Conservation (phyloP, 2,329 filamentous ascomycete genomes). For the Coniochaeta sp. region DNA sequence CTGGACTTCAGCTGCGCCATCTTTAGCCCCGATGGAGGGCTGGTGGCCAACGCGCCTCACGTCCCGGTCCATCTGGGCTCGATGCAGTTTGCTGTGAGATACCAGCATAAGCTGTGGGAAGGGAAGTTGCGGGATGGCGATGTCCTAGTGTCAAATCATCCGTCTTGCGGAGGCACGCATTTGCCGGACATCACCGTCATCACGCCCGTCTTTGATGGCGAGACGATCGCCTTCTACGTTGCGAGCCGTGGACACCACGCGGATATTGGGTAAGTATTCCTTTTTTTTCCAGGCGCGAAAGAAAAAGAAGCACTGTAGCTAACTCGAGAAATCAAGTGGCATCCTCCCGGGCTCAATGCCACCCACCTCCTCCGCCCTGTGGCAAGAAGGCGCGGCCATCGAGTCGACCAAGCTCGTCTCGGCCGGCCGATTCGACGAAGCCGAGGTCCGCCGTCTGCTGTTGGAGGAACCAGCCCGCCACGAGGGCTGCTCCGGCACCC, state of each 20-base stretch:
- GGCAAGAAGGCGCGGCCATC: constrained; percentile 34
- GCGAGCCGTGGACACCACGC: constrained; percentile 21
- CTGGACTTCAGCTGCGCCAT: constrained; percentile 66
- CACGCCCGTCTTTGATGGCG: constrained; percentile 26
- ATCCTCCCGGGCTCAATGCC: constrained; percentile 24
- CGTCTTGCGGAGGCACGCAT: constrained; percentile 27
- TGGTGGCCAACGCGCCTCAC: constrained; percentile 53
- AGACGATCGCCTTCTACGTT: constrained; percentile 29
- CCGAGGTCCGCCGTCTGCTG: neutral
- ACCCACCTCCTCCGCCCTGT: constrained; percentile 29
- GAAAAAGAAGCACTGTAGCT: constrained; percentile 14
- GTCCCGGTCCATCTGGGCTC: constrained; percentile 31
- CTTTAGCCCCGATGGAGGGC: constrained; percentile 58
- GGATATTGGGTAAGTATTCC: neutral
- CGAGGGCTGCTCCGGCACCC: constrained; percentile 26
- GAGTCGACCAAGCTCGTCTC: constrained; percentile 27
- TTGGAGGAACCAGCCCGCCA: constrained; percentile 20
- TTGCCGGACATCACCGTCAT: constrained; percentile 33
- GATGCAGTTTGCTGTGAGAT: constrained; percentile 30
- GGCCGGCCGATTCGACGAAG: constrained; percentile 20
- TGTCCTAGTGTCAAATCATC: constrained; percentile 50
- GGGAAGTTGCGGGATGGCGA: constrained; percentile 65
- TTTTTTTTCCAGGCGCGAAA: neutral
- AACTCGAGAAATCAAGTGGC: constrained; percentile 27
- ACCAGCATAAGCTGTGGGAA: constrained; percentile 53